Evolutionary conservation across 2,329 filamentous ascomycete genomes (phyloP), one percentile per base, ranked within the genome.

Genomic region (Fusarium beomiforme): DNA sequence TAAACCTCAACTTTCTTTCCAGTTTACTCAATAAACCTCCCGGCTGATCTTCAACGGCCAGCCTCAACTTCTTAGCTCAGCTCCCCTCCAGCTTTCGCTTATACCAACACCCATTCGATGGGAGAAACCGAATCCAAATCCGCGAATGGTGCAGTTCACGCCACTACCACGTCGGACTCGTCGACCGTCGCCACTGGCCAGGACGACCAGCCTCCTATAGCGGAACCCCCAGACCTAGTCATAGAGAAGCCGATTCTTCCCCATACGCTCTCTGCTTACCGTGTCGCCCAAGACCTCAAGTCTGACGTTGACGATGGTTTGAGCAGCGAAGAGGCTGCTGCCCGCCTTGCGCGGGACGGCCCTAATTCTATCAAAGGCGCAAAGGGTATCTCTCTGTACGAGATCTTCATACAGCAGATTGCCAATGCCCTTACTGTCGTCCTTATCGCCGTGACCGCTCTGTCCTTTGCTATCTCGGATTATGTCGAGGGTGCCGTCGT

Each of bases 391-490:
- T 93, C 91, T 81, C 77, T 91, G 81, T 92, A 90, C 89, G 88
- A 91, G 83, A 92, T 93, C 83, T 87, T 93, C 83, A 81, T 93
- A 82, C 91, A 91, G 78, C 91, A 93, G 84, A 87, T 93, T 75
- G 92, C 91, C 72, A 93, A 93, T 83, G 92, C 91, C 83, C 84
- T 93, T 81, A 93, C 91, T 71, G 85, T 92, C 78, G 90, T 93
- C 69, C 89, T 94, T 74, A 85, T 94, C 73, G 89, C 93, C 76
- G 92, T 92, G 76, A 93, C 93, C 89, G 90, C 89, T 64, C 83
- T 89, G 64, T 90, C 88, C 51, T 92, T 91, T 81, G 88, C 86
- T 78, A 92, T 91, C 73, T 77, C 85, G 74, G 90, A 91, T 78
- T 90, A 86, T 76, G 85, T 90, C 78, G 89, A 91, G 82, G 89